Evolutionary conservation across 495 filamentous ascomycete species (phyloP).

Genomic region (Cairneyella variabilis): DNA sequence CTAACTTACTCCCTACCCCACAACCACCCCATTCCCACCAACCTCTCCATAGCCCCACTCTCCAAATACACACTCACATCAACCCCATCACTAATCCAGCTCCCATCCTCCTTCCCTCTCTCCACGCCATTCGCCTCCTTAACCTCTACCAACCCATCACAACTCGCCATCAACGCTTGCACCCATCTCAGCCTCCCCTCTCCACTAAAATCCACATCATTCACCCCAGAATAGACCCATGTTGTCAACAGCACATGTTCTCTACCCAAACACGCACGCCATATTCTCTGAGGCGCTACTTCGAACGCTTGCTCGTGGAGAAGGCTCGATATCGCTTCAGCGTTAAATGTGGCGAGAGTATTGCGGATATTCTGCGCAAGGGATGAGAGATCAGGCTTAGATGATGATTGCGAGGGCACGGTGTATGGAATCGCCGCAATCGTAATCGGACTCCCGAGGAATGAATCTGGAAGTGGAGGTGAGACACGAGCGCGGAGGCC

Average conservation of each 20-base stretch:
- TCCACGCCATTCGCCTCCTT: slow-evolving; percentile 14
- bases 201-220: slow-evolving; percentile 35
- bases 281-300: slow-evolving; percentile 33
- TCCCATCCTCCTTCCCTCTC: slow-evolving; percentile 10
- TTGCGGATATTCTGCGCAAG: slow-evolving; percentile 30
- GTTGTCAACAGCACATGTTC: slow-evolving; percentile 35
- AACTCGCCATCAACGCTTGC: slow-evolving; percentile 33
- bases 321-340: slow-evolving; percentile 27
- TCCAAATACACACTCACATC: slow-evolving; percentile 33
- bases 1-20: slow-evolving; percentile 9
- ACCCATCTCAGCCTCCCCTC: slow-evolving; percentile 27
- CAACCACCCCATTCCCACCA: slow-evolving; percentile 24
- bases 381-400: slow-evolving; percentile 16
- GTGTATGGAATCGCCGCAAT: slow-evolving; percentile 13
- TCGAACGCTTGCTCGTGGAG: slow-evolving; percentile 35
- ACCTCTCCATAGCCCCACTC: slow-evolving; percentile 26
- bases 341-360: slow-evolving; percentile 31
- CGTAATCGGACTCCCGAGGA: slow-evolving; percentile 34
- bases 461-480: slow-evolving; percentile 32
- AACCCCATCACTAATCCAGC: slow-evolving; percentile 31
- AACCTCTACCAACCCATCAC: slow-evolving; percentile 37
- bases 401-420: neutral
- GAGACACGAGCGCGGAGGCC: slow-evolving; percentile 30
- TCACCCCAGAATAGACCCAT: slow-evolving; percentile 33
- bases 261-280: slow-evolving; percentile 35